These are phyloP conservation scores for Syzygium malaccense DNA, from an alignment of 441 rosid genomes.

Conservation along the genomic window DNA sequence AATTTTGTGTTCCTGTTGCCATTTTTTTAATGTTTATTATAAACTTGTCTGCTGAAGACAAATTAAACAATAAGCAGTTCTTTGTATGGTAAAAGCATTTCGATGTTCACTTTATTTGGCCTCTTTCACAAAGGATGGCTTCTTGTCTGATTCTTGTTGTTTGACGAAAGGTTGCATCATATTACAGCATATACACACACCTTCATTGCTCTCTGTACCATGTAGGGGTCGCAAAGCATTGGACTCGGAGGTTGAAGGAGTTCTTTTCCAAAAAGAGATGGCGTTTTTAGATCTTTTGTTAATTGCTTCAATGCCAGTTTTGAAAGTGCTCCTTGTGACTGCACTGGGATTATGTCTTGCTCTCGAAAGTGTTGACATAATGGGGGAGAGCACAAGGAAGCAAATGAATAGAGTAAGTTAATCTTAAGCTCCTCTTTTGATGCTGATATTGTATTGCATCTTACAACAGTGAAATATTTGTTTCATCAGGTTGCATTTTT, in stretches of 20 bases:
- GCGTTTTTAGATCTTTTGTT: slow-evolving; percentile 33
- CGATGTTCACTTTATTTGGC: not conserved
- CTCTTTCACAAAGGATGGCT: not conserved
- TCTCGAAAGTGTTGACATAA: slow-evolving; percentile 30
- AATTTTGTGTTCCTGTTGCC: not conserved
- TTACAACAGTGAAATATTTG: not conserved
- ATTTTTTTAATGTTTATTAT: not conserved
- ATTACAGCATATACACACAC: not conserved
- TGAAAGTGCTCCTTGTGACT: slow-evolving; percentile 46
- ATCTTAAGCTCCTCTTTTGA: not conserved
- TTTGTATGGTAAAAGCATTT: not conserved
- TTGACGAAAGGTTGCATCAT: not conserved
- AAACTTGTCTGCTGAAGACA: not conserved
- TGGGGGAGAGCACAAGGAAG: slow-evolving; percentile 15
- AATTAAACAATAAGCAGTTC: not conserved
- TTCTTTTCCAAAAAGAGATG: slow-evolving; percentile 10
- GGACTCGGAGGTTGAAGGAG: not conserved
- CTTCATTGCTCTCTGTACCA: not conserved
- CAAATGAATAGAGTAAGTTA: slow-evolving; percentile 3
- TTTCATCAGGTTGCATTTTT: not conserved
- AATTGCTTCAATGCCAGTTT: slow-evolving; percentile 47
- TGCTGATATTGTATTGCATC: not conserved
- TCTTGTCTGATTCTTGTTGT: not conserved
- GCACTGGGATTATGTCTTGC: slow-evolving; percentile 51
- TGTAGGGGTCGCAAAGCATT: not conserved